Evolutionary conservation across 1,139 yeast species (phyloP).

Genomic region (Candida sanyaensis): DNA sequence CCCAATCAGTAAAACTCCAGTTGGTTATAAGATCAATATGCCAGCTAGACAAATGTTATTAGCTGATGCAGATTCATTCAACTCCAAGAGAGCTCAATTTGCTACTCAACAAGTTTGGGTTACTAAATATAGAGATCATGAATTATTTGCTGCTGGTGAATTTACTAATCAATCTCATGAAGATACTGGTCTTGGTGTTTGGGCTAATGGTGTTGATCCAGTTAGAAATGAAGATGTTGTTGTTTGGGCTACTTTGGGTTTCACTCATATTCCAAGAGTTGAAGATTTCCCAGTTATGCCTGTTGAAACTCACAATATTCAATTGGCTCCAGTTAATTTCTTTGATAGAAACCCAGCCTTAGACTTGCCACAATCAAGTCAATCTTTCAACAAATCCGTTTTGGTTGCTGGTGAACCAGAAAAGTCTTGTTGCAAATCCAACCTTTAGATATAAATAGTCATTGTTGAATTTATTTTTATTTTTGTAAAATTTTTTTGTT

Average conservation of each 20-base stretch:
- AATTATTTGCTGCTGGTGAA: slow-evolving; percentile 75
- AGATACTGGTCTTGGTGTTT: slow-evolving; percentile 64
- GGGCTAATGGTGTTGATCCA: slow-evolving; percentile 68
- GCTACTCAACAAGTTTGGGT: slow-evolving; percentile 81
- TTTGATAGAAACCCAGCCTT: slow-evolving; percentile 82
- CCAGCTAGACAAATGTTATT: slow-evolving; percentile 76
- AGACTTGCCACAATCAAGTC: slow-evolving; percentile 76
- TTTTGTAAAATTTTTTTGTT: background rate
- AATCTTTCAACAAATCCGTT: slow-evolving; percentile 72
- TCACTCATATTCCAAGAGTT: slow-evolving; percentile 85
- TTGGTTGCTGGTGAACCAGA: slow-evolving; percentile 27
- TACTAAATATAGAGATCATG: slow-evolving; percentile 68
- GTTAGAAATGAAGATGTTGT: slow-evolving; percentile 83
- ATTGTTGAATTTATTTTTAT: background rate
- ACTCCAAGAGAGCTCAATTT: slow-evolving; percentile 66
- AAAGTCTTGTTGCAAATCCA: slow-evolving; percentile 45
- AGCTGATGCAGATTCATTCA: slow-evolving; percentile 65
- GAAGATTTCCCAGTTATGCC: slow-evolving; percentile 95
- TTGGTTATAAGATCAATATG: slow-evolving; percentile 78
- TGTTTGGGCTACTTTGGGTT: slow-evolving; percentile 85
- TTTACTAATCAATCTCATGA: slow-evolving; percentile 72
- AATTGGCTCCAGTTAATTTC: slow-evolving; percentile 74
- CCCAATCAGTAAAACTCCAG: slow-evolving; percentile 75
- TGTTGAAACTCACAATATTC: slow-evolving; percentile 70
- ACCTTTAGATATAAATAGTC: background rate